A percentile compares a stretch with the other conserved stretches of the same genome.
Evolutionary conservation across 345 rosid genomes (phyloP).

Genomic region (Dipteronia sinensis): DNA sequence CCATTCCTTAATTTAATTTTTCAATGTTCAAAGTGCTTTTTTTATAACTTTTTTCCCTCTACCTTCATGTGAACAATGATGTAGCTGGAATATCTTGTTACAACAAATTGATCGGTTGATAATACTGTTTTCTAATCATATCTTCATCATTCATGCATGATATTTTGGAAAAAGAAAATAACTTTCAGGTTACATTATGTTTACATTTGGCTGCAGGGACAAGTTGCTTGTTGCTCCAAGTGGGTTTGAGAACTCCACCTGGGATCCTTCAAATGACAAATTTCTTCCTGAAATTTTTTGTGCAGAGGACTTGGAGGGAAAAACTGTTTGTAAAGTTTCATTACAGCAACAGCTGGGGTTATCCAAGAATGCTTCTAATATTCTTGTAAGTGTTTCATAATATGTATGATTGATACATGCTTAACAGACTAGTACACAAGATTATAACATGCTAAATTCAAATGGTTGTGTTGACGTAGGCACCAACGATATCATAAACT

Average conservation of each 20-base stretch:
- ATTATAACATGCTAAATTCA: neutral
- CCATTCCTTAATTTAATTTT: conserved; percentile 9
- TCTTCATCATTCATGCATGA: neutral
- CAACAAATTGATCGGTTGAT: neutral
- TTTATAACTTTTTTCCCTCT: neutral
- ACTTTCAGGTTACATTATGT: neutral
- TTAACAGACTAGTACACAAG: neutral
- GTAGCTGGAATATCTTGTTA: neutral
- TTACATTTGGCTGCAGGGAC: conserved; percentile 47
- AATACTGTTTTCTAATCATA: neutral
- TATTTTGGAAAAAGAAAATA: neutral
- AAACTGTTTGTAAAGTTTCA: conserved; percentile 56
- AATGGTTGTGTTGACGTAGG: neutral
- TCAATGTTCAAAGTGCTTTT: neutral
- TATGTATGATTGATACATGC: neutral
- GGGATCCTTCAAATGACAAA: conserved; percentile 75
- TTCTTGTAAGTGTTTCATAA: conserved; percentile 46
- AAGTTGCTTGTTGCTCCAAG: conserved; percentile 62
- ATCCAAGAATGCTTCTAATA: conserved; percentile 39
- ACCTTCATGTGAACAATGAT: conserved; percentile 17
- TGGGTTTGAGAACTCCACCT: conserved; percentile 54
- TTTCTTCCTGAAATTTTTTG: conserved; percentile 61
- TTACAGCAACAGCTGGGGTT: conserved; percentile 48
- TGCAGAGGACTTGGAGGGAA: conserved; percentile 59
- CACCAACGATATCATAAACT: neutral